phyloP scores from a whole-genome alignment of 2,329 filamentous ascomycete genomes.

The Bipolaris sorokiniana region DNA sequence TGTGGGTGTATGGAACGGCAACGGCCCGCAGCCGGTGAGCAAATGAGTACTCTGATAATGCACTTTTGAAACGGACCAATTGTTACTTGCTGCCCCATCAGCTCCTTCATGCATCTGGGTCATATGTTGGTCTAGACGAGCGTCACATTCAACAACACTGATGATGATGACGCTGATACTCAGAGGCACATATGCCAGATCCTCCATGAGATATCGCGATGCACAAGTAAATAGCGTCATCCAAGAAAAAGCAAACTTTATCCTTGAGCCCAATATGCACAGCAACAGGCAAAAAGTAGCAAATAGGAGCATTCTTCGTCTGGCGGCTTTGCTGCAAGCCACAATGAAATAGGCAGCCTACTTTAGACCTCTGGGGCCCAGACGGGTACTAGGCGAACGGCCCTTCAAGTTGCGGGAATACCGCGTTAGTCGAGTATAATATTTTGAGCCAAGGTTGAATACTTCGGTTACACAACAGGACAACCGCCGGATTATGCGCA shows the following conservation, averaged over 20 bases:
- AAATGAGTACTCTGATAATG: slow-evolving; percentile 1
- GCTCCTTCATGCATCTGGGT: neutral
- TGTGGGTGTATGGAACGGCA: slow-evolving; percentile 20
- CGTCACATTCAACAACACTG: neutral
- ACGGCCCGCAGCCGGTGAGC: slow-evolving; percentile 27
- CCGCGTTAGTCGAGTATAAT: slow-evolving; percentile 5
- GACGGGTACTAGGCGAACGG: neutral
- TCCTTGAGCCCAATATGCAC: neutral
- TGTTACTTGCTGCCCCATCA: neutral
- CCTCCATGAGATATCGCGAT: neutral
- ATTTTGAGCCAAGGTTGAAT: neutral
- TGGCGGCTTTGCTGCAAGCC: neutral
- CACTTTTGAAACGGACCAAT: neutral
- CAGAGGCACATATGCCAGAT: neutral
- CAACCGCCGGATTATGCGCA: slow-evolving; percentile 13
- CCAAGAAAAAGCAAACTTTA: neutral
- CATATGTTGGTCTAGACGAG: neutral
- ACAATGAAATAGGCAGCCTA: neutral
- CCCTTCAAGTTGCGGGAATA: neutral
- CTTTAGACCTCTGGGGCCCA: too few relatives aligned
- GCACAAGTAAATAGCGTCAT: neutral
- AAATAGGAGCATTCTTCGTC: neutral
- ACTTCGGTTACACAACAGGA: slow-evolving; percentile 5
- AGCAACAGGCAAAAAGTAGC: neutral
- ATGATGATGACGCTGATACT: neutral